These are phyloP conservation scores for Sonneratia alba DNA, from an alignment of 345 rosid species.

Conservation along the genomic window DNA sequence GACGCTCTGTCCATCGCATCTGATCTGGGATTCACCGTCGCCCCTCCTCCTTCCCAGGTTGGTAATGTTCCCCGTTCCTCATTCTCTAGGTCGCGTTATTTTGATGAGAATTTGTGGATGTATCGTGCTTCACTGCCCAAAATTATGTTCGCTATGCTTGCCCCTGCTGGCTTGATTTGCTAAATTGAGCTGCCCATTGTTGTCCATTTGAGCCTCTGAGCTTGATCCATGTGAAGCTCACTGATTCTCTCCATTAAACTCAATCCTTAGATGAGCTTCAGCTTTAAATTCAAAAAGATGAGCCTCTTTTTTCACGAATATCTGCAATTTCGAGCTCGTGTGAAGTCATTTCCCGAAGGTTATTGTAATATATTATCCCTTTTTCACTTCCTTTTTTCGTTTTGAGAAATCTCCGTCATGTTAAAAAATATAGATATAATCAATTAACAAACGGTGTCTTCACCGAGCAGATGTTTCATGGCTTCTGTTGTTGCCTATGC, in stretches of 20 bases:
- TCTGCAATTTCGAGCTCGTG: neutral
- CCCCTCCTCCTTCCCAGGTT: slow-evolving; percentile 78
- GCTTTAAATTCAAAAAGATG: neutral
- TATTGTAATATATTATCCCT: neutral
- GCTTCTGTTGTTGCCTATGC: neutral
- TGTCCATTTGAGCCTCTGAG: neutral
- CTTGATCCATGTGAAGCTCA: neutral
- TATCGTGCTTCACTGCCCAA: neutral
- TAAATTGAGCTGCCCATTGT: neutral
- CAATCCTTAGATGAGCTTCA: too few relatives aligned
- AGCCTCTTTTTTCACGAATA: neutral
- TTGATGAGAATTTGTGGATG: neutral
- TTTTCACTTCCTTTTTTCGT: neutral
- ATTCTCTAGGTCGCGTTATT: neutral
- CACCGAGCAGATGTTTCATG: neutral
- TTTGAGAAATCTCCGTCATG: too few relatives aligned
- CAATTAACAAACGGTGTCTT: too few relatives aligned
- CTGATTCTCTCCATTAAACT: neutral
- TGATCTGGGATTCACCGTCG: slow-evolving; percentile 85
- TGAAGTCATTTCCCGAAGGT: neutral
- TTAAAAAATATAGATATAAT: too few relatives aligned
- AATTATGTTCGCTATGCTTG: neutral
- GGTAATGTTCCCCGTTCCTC: neutral
- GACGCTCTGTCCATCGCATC: slow-evolving; percentile 97
- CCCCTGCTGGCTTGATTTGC: neutral